These are phyloP conservation scores for Gillenia trifoliata DNA, from an alignment of 306 rosid genomes.

Conservation along the genomic window DNA sequence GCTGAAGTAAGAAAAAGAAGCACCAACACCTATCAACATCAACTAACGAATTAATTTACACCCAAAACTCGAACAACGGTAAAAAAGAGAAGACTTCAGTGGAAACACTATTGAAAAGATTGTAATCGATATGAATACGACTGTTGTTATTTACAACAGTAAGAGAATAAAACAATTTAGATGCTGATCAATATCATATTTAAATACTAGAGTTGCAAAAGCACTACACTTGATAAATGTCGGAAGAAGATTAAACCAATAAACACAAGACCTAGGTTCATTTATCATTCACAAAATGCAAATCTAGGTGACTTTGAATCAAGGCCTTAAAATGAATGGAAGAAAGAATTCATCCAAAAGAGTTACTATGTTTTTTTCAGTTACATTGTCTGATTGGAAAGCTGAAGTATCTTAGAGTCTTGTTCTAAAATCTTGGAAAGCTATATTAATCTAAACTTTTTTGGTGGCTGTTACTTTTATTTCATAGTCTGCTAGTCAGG, in stretches of 20 bases:
- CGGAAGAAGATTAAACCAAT: neutral
- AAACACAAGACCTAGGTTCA: neutral
- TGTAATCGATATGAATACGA: neutral
- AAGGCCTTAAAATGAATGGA: neutral
- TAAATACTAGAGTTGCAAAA: neutral
- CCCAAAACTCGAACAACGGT: constrained; percentile 14
- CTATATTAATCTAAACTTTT: neutral
- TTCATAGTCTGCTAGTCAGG: neutral
- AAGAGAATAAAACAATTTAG: neutral
- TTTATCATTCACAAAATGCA: neutral
- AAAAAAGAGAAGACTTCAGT: constrained; percentile 6
- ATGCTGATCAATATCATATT: neutral
- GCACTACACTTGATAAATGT: neutral
- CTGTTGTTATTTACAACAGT: neutral
- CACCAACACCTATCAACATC: constrained; percentile 65
- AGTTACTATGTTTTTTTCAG: neutral
- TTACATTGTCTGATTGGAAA: neutral
- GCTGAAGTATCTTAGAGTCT: neutral
- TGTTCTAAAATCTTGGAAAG: neutral
- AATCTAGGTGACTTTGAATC: neutral
- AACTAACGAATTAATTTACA: constrained; percentile 37
- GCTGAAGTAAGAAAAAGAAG: constrained; percentile 91
- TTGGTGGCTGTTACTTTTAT: neutral
- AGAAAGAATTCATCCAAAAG: neutral
- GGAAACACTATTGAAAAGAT: neutral